Evolutionary conservation across 2,329 filamentous ascomycete genomes (phyloP).

Genomic region (Paecilomyces sp.): DNA sequence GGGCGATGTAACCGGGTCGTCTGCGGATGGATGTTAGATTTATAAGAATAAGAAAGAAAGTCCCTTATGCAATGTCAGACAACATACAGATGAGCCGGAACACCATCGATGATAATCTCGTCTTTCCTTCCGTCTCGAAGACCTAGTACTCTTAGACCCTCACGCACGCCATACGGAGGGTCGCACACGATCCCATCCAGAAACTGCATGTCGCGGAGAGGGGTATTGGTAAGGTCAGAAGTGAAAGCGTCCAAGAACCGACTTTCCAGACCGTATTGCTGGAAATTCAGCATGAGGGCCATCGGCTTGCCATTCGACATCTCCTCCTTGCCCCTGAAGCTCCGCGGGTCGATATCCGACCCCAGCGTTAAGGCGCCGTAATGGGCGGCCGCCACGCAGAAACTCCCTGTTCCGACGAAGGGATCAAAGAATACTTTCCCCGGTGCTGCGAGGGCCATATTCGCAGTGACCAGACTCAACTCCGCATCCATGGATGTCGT

Average conservation of each 20-base stretch:
- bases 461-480: conserved; percentile 82
- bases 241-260: conserved; percentile 72
- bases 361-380: conserved; percentile 80
- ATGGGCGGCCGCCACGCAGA: conserved; percentile 81
- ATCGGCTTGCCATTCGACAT: conserved; percentile 39
- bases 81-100: conserved; percentile 59
- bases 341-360: conserved; percentile 88
- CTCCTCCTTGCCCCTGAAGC: conserved; percentile 60
- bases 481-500: conserved; percentile 98
- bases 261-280: conserved; percentile 66
- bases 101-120: conserved; percentile 60
- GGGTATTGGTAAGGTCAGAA: conserved; percentile 81
- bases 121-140: conserved; percentile 54
- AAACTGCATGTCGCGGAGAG: conserved; percentile 54
- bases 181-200: conserved; percentile 93
- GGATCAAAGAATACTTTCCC: conserved; percentile 90
- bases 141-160: conserved; percentile 83
- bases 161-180: conserved; percentile 89
- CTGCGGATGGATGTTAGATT: conserved; percentile 22
- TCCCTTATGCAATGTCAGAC: neutral
- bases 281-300: conserved; percentile 63
- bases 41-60: neutral
- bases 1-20: conserved; percentile 66
- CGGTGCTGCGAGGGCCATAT: conserved; percentile 73
- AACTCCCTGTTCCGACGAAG: conserved; percentile 91